Evolutionary conservation across 306 rosid species (phyloP).

Genomic region (Chamaecrista fasciculata): DNA sequence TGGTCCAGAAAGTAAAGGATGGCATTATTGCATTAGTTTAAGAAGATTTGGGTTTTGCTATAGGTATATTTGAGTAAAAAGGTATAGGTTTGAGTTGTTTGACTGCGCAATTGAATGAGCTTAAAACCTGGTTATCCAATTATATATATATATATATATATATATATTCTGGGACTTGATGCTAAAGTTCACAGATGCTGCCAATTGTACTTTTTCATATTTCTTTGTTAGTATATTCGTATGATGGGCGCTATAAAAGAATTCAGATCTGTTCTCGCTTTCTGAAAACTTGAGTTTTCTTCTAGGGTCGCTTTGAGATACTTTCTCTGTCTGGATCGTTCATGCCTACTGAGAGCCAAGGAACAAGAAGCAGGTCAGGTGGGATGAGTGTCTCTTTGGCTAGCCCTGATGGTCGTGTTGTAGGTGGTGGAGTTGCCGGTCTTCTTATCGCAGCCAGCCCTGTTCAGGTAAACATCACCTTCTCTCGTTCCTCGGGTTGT

Average conservation of each 20-base stretch:
- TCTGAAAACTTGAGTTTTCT: conserved; percentile 4
- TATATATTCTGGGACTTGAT: neutral
- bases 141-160: neutral
- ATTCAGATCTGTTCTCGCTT: neutral
- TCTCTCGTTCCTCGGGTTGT: neutral
- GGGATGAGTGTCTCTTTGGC: conserved; percentile 75
- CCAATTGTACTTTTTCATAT: neutral
- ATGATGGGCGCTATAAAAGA: neutral
- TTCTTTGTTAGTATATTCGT: neutral
- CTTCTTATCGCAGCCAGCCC: conserved; percentile 73
- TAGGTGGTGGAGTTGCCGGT: conserved; percentile 80
- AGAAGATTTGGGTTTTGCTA: neutral
- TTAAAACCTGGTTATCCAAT: neutral
- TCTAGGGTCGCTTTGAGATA: conserved; percentile 85
- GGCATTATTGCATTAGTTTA: neutral
- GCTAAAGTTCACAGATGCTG: neutral
- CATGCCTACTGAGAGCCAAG: conserved; percentile 73
- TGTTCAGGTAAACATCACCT: conserved; percentile 53
- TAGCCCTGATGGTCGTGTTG: conserved; percentile 71
- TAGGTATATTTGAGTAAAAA: neutral
- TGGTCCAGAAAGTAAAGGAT: neutral
- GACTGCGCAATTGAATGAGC: neutral
- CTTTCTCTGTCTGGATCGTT: conserved; percentile 74
- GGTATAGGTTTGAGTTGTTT: neutral
- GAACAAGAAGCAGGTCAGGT: conserved; percentile 72